Evolutionary conservation across 2,329 filamentous ascomycete species (phyloP), one percentile per base, ranked within the genome.

Genomic region (Xylaria polymorpha): DNA sequence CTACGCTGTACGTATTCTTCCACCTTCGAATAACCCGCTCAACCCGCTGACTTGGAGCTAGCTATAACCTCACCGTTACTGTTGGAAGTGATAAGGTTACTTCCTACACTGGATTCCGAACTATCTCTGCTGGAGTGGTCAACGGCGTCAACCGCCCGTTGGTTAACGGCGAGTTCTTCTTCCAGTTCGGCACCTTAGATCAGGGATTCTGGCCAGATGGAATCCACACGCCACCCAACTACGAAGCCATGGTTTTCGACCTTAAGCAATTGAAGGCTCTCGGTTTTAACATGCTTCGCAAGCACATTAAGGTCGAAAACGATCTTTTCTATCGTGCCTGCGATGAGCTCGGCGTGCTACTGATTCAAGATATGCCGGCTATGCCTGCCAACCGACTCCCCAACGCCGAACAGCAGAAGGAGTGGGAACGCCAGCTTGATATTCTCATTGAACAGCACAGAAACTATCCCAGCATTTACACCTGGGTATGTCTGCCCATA

Each of bases 171-270:
- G 83, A 91, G 63, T 91, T 91, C 46, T 81, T 88, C 14, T 93
- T 92, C 77, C 83, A 87, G 50, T 90, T 92, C 61, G 90, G 90
- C 3, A 90, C 90, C 0, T 82, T 93, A 0, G 91, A 93, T 66
- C 91, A 93, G 73, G 91, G 91, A 0, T 92, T 84, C 77, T 92
- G 90, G 90, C 90, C 90, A 0, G 90, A 92, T 74, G 91, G 91
- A 0, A 80, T 92, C 3, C 87, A 92, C 75, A 85, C 85, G 0
- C 85, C 91, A 0, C 91, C 91, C 0, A 92, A 84, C 9, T 81
- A 83, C 3, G 89, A 92, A 70, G 91, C 90, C 0, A 90, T 93
- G 88, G 81, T 87, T 0, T 92, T 85, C 64, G 91, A 93, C 73
- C 75, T 93, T 14, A 75, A 90, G 67, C 79, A 88, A 4, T 78